Evolutionary conservation across 495 filamentous ascomycete species (phyloP), one percentile per base, ranked within the genome.

Genomic region (Penicillium paxilli): DNA sequence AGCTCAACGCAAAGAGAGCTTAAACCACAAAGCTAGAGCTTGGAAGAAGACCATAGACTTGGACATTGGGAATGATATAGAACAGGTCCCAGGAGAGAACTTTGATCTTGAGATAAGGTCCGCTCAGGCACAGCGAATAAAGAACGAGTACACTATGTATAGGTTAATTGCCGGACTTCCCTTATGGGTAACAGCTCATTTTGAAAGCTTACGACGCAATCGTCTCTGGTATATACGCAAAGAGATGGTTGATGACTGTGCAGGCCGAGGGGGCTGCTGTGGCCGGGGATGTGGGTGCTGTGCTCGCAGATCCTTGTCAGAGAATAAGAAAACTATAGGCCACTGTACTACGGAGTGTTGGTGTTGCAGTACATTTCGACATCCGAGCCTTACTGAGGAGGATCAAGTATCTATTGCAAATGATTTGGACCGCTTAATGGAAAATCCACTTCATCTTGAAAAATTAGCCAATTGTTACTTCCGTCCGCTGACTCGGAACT

Each of bases 61-160:
- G n/a, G n/a, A 47, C 24, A 47, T 19, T 14, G 14, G n/a, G 24
- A 32, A 47, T 47, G 24, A 32, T 47, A 47, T 47, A 14, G 44
- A 47, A 28, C 44, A 46, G 16, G 3, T 46, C 22, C 23, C 44
- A 46, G 44, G 16, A 5, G 20, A n/a, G 17, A 24, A 47, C n/a
- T 47, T 47, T 47, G 44, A 47, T 47, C 17, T n/a, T 11, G 19
- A 30, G 24, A 47, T 28, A 47, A 47, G 8, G 24, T 6, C 3
- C 14, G 6, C 44, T 30, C 44, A 47, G 30, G 44, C 44, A 47
- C 21, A 47, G 6, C 44, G 44, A 2, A 19, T 47, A 47, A 47
- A 47, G 44, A 32, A 47, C 17, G 44, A 47, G 44, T 30, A 47
- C 11, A 47, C 44, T 14, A 47, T 47, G 24, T 47, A 28, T 28